These are phyloP conservation scores for Rhododendron kiyosumense DNA, from an alignment of 148 eudicot species.

Conservation along the genomic window DNA sequence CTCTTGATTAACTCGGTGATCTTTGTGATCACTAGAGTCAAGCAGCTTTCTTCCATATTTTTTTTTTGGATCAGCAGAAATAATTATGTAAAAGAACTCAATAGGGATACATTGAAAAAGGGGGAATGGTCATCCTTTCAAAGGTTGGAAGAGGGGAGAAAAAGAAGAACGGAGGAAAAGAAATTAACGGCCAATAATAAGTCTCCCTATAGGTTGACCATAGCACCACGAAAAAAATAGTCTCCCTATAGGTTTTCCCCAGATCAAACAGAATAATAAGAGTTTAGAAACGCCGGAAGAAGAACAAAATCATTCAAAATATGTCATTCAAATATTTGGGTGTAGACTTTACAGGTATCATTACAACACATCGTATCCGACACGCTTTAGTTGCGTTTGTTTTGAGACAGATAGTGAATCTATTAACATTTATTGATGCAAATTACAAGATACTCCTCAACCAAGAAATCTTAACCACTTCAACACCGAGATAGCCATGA, in stretches of 20 bases:
- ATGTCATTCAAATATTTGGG: not conserved
- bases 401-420: not conserved
- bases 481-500: not conserved
- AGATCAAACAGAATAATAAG: too few species aligned
- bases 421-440: not conserved
- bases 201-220: too few species aligned
- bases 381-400: not conserved
- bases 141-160: too few species aligned
- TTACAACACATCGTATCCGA: not conserved
- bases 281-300: too few species aligned
- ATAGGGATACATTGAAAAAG: too few species aligned
- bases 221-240: too few species aligned
- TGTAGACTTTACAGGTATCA: not conserved
- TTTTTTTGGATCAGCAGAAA: too few species aligned
- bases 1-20: not conserved
- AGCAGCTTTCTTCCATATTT: too few species aligned
- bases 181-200: too few species aligned
- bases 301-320: not conserved
- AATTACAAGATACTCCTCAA: not conserved
- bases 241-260: too few species aligned
- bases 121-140: too few species aligned
- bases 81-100: too few species aligned
- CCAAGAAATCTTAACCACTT: not conserved
- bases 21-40: not conserved
- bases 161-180: not conserved